Evolutionary conservation across 805 yeast species (phyloP).

Genomic region (Cyberlindnera maclurae): DNA sequence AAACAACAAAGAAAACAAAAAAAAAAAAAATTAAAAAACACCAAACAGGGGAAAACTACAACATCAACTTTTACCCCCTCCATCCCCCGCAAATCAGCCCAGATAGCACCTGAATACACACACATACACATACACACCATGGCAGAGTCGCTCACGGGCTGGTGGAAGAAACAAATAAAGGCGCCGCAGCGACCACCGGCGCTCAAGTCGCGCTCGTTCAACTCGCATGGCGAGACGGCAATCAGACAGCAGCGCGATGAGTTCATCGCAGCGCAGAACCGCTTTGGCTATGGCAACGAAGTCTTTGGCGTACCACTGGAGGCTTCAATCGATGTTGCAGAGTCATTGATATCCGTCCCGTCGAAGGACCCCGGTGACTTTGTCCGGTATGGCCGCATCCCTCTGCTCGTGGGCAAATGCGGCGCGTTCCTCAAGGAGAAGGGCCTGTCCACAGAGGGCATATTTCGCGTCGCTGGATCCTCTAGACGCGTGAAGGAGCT

Average conservation of each 20-base stretch:
- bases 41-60: too few species aligned
- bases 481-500: constrained; percentile 80
- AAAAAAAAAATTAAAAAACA: too few species aligned
- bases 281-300: constrained; percentile 32
- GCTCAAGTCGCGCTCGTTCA: constrained; percentile 30
- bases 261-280: constrained; percentile 27
- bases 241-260: constrained; percentile 31
- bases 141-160: too few species aligned
- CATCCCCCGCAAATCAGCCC: too few species aligned
- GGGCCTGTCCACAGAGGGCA: constrained; percentile 79
- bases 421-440: constrained; percentile 78
- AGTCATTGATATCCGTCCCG: constrained; percentile 64
- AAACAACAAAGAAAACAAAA: too few species aligned
- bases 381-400: constrained; percentile 80
- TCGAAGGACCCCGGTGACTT: constrained; percentile 51
- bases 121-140: too few species aligned
- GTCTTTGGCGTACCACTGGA: constrained; percentile 80
- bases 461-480: constrained; percentile 89
- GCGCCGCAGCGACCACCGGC: constrained; percentile 13
- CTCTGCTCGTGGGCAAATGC: constrained; percentile 92
- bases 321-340: constrained; percentile 66
- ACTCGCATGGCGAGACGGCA: constrained; percentile 5
- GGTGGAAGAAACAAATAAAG: too few species aligned
- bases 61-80: too few species aligned
- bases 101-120: too few species aligned